Percentiles rank a stretch among this genome's conserved stretches.
Conservation (phyloP, 129 eudicot genomes). For the Flaveria robusta region DNA sequence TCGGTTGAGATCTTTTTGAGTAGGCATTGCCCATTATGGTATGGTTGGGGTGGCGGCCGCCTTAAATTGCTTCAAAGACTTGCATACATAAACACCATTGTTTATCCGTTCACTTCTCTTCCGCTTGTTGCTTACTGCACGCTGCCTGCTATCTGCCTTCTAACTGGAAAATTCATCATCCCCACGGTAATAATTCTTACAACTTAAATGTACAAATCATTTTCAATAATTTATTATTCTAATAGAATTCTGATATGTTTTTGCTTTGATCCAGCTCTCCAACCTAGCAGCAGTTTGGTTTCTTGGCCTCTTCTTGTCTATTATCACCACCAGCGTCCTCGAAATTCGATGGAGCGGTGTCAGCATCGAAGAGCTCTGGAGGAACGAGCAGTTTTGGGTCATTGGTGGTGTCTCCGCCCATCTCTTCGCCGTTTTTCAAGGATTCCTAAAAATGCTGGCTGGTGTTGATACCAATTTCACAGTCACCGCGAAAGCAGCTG, state of each 20-base stretch:
- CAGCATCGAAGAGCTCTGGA: conserved; percentile 90
- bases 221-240: neutral
- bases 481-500: conserved; percentile 88
- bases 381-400: conserved; percentile 99
- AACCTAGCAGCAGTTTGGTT: conserved; percentile 86
- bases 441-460: conserved; percentile 86
- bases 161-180: conserved; percentile 95
- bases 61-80: conserved; percentile 96
- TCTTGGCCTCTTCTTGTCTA: conserved; percentile 90
- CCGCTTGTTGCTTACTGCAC: conserved; percentile 93
- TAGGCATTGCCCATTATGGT: conserved; percentile 98
- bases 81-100: conserved; percentile 93
- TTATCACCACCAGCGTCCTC: conserved; percentile 75
- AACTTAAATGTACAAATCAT: neutral
- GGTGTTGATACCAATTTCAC: conserved; percentile 96
- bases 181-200: conserved; percentile 66
- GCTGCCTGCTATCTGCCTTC: conserved; percentile 90
- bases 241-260: neutral
- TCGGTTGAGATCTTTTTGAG: conserved; percentile 97
- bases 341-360: conserved; percentile 98
- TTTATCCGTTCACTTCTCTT: conserved; percentile 95
- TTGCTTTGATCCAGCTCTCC: conserved; percentile 58
- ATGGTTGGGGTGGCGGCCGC: conserved; percentile 97
- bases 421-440: conserved; percentile 96
- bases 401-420: conserved; percentile 99